Base-by-base conservation (phyloP, 495 filamentous ascomycete species). In the Aspergillus conjunctus region DNA sequence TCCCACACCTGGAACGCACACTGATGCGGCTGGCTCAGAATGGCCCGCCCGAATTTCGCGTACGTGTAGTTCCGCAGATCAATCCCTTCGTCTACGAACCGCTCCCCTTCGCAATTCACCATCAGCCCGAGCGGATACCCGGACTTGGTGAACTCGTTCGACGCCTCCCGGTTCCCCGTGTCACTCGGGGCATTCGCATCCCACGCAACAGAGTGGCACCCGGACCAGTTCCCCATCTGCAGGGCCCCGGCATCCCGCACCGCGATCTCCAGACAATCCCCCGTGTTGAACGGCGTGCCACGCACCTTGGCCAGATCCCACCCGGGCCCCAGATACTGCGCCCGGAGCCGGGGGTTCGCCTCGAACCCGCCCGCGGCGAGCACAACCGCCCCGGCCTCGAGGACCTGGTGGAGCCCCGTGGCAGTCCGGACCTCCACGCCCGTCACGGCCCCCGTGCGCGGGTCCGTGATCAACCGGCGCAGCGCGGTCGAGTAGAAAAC, bases 1-100 rank as follows among this genome's bases (percentile, higher is more conserved):
- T 88, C 86, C 85, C 85, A 89, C 3, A 88, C 62, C 66, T 89
- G 85, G 61, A 85, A 88, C 3, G 81, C 86, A 31, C 80, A 60
- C 18, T 82, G 78, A 8, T 74, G 74, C 3, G 82, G 81, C 61
- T 88, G 86, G 17, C 72, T 65, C 10, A 86, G 63, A 22, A 88
- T 85, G 33, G 72, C 76, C 15, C 75, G 67, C 1, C 86, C 86
- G 63, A 87, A 82, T 59, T 79, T 79, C 43, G 85, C 86, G 59
- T 88, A 88, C 0, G 86, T 88, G 62, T 81, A 88, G 62, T 88
- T 88, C 7, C 85, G 73, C 56, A 86, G 66, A 65, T 88, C 85
- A 12, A 77, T 63, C 6, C 85, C 85, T 60, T 89, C 85, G 63
- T 89, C 85, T 1, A 88, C 83, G 62, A 88, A 88, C 14, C 85